Base-by-base conservation (phyloP, 192 early-diverging fungal genomes). In the Entomortierella parvispora region DNA sequence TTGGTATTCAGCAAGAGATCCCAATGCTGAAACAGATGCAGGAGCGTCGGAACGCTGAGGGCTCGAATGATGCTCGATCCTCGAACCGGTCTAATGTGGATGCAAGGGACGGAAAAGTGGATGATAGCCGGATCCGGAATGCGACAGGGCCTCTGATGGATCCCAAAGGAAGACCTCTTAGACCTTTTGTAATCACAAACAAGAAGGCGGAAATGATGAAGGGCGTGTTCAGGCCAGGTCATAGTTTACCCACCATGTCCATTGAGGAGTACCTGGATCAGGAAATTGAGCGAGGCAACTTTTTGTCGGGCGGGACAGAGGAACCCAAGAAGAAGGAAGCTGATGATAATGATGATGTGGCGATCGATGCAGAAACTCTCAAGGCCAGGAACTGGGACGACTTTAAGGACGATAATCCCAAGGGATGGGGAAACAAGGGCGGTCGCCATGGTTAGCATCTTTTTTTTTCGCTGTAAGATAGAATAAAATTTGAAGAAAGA, bases 171-270 rank as follows among this genome's bases (percentile, higher is more conserved):
- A 78, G 71, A 14, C 90, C 91, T 0, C 81, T 94, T 26, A 90
- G 91, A 47, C 96, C 97, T 22, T 99, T 99, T 85, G 84, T 94
- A 23, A 89, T 99, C 37, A 94, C 92, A 1, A 92, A 82, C 62
- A 79, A 92, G 60, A 87, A 93, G 6, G 84, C 92, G 63, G 83
- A 85, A 43, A 84, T 97, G 50, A 85, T 85, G 53, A 82, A 96
- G 29, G 84, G 88, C 23, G 97, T 99, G 14, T 99, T 96, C 70
- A 53, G 91, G 22, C 94, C 93, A 1, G 89, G 93, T 12, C 92
- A 93, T 77, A 91, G 86, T 28, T 65, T 99, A 61, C 98, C 98
- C 8, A 98, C 97, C 6, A 98, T 99, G 97, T 87, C 94, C 0
- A 89, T 99, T 50, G 98, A 99, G 47, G 93, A 98, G 80, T 99